phyloP scores from a whole-genome alignment of 1,284 basidiomycete genomes.

The Leccinum variabile region DNA sequence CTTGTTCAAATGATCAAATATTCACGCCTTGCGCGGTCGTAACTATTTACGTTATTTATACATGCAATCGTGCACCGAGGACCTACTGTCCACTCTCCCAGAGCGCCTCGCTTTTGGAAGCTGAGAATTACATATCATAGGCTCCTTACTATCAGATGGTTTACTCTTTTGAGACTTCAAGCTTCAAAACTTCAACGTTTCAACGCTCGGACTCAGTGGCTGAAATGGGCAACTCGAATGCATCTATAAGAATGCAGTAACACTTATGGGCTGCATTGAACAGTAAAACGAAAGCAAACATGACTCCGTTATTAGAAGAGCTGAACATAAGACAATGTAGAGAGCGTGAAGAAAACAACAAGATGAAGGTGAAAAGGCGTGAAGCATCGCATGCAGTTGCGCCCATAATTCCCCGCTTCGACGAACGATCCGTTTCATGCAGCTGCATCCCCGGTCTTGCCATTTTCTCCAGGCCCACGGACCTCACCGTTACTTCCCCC shows the following conservation, averaged over 20 bases:
- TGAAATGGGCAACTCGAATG: not conserved
- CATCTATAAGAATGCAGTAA: conserved; percentile 15
- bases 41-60: too few relatives aligned
- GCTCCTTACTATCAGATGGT: too few relatives aligned
- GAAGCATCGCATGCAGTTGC: conserved; percentile 19
- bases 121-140: too few relatives aligned
- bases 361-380: conserved; percentile 18
- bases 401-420: conserved; percentile 23
- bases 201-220: not conserved
- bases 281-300: conserved; percentile 22
- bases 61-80: too few relatives aligned
- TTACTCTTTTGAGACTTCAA: too few relatives aligned
- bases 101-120: not conserved
- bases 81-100: too few relatives aligned
- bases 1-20: too few relatives aligned
- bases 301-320: conserved; percentile 24
- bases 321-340: conserved; percentile 16
- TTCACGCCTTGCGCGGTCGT: too few relatives aligned
- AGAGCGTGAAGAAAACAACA: conserved; percentile 16
- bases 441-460: conserved; percentile 25
- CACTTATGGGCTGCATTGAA: not conserved
- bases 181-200: too few relatives aligned
- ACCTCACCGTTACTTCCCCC: conserved; percentile 31
- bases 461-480: conserved; percentile 32
- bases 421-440: conserved; percentile 27